A percentile compares a stretch with the other conserved stretches of the same genome.
Conservation (phyloP, 2,329 filamentous ascomycete species). For the Ophiostoma fasciatum region DNA sequence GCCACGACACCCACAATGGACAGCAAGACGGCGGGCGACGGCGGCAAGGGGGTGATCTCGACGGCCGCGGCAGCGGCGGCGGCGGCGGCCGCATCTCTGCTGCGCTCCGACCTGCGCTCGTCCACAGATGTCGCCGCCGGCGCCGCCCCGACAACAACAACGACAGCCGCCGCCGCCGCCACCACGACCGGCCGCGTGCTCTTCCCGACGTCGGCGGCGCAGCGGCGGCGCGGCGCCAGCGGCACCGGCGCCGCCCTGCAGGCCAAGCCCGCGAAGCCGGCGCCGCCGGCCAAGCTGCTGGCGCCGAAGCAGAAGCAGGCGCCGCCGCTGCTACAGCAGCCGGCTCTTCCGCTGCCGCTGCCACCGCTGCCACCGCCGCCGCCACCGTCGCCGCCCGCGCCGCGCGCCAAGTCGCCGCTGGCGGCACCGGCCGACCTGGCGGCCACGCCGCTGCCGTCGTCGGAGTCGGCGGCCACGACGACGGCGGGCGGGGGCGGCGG, state of each 20-base stretch:
- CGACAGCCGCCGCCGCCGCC: neutral
- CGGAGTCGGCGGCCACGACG: constrained; percentile 23
- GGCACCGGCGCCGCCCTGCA: neutral
- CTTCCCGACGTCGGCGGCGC: neutral
- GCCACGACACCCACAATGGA: neutral
- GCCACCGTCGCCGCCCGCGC: constrained; percentile 16
- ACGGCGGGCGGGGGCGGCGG: constrained; percentile 11
- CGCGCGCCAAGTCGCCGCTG: constrained; percentile 42
- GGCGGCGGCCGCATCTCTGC: neutral
- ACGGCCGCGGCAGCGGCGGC: constrained; percentile 3
- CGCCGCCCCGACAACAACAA: too few relatives aligned
- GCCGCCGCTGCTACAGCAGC: neutral
- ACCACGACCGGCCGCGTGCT: constrained; percentile 12
- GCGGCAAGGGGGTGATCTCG: neutral
- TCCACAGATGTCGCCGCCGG: constrained; percentile 22
- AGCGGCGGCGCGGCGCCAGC: neutral
- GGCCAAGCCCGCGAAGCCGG: neutral
- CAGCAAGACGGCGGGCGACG: too few relatives aligned
- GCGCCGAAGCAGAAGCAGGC: constrained; percentile 1
- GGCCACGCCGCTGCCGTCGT: constrained; percentile 29
- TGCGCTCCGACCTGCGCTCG: constrained; percentile 21
- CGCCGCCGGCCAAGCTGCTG: constrained; percentile 1
- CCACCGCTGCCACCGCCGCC: constrained; percentile 12
- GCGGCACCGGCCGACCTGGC: constrained; percentile 28
- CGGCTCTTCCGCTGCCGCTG: neutral